Conservation (phyloP, 2,329 filamentous ascomycete genomes). For the Meredithiella fracta region DNA sequence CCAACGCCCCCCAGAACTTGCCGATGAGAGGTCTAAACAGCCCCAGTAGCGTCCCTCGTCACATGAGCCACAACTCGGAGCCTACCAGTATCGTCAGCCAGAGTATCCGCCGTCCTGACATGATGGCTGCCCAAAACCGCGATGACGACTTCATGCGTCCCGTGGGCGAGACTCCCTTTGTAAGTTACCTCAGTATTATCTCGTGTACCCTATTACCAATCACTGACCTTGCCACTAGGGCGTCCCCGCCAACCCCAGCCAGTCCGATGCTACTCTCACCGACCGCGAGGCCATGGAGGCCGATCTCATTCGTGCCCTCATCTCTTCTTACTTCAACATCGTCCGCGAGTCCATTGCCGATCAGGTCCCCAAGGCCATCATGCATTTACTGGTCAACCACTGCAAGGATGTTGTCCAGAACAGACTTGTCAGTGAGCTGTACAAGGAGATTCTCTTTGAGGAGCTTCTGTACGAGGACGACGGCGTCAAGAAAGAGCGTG, state of each 20-base stretch:
- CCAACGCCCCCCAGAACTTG: constrained; percentile 14
- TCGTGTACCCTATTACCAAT: not conserved
- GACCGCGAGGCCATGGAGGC: constrained; percentile 96
- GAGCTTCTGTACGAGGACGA: constrained; percentile 96
- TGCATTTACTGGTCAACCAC: constrained; percentile 97
- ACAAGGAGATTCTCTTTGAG: constrained; percentile 79
- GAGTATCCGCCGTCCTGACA: constrained; percentile 58
- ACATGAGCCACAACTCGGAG: constrained; percentile 65
- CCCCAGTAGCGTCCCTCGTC: constrained; percentile 27
- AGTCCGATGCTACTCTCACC: constrained; percentile 63
- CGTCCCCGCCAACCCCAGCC: constrained; percentile 6
- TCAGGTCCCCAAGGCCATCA: constrained; percentile 95
- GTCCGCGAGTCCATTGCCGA: constrained; percentile 97
- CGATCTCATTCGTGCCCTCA: constrained; percentile 87
- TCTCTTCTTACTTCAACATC: constrained; percentile 98
- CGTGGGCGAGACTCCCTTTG: constrained; percentile 35
- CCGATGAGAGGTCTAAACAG: constrained; percentile 12
- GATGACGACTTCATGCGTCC: constrained; percentile 28
- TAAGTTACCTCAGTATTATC: constrained; percentile 27
- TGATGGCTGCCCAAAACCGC: constrained; percentile 27
- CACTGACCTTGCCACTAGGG: constrained; percentile 8
- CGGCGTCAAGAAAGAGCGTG: constrained; percentile 87
- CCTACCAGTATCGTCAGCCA: constrained; percentile 54
- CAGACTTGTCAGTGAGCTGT: constrained; percentile 83
- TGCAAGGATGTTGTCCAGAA: constrained; percentile 98